These are phyloP conservation scores for Cercospora zeina DNA, from an alignment of 2,329 filamentous ascomycete genomes.

Conservation along the genomic window DNA sequence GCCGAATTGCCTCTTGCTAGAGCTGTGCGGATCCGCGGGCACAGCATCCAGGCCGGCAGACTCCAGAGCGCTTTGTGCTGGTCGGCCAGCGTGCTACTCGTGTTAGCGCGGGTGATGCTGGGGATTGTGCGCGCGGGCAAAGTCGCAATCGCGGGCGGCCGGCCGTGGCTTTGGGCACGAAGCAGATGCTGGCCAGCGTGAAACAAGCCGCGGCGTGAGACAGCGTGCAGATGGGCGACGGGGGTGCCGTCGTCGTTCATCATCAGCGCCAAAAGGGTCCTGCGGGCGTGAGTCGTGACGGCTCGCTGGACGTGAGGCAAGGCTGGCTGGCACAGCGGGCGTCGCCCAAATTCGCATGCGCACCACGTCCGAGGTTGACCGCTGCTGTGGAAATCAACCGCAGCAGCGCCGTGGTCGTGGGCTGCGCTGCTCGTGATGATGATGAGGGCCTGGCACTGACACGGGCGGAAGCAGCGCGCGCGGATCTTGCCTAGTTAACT, in stretches of 20 bases:
- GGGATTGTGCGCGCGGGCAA: not conserved
- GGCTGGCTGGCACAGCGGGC: not conserved
- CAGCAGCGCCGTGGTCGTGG: conserved; percentile 4
- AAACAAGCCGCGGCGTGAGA: conserved; percentile 8
- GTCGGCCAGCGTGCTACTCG: conserved; percentile 1
- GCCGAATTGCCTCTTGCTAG: not conserved
- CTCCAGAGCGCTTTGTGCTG: not conserved
- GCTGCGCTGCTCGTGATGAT: not conserved
- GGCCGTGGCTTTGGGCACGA: conserved; percentile 2
- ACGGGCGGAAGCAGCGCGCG: conserved; percentile 3
- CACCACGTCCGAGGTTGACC: conserved; percentile 11
- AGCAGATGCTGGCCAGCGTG: not conserved
- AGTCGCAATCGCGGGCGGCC: conserved; percentile 4
- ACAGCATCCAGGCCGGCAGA: conserved; percentile 4
- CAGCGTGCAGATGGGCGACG: conserved; percentile 5
- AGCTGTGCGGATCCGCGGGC: conserved; percentile 9
- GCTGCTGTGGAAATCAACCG: not conserved
- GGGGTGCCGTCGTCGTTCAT: not conserved
- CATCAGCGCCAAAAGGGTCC: not conserved
- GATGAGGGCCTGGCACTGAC: not conserved
- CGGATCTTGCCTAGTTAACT: conserved; percentile 6
- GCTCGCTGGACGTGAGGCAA: not conserved
- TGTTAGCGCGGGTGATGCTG: conserved; percentile 5
- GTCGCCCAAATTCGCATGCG: conserved; percentile 7
- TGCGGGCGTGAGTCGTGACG: not conserved